These are phyloP conservation scores for Monosporascus sp. DNA, from an alignment of 2,329 filamentous ascomycete species.

Conservation along the genomic window DNA sequence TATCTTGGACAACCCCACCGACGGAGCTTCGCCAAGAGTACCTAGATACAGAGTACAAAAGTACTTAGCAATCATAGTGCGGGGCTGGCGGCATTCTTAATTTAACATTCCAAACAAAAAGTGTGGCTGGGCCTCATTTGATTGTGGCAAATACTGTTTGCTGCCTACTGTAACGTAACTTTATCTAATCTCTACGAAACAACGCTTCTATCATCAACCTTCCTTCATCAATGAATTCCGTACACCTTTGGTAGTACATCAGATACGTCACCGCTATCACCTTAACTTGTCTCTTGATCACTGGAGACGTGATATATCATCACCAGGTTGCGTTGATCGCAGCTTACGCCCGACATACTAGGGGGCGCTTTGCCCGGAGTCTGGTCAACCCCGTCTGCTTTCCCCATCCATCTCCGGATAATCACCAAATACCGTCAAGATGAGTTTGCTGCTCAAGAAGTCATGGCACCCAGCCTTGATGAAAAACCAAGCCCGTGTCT, in stretches of 20 bases:
- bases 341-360: no score
- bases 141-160: not conserved
- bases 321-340: no score
- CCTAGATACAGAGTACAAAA: not conserved
- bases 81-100: not conserved
- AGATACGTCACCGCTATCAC: no score
- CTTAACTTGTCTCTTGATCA: no score
- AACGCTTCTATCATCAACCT: not conserved
- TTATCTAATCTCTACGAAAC: not conserved
- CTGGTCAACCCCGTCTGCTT: not conserved
- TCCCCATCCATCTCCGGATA: not conserved
- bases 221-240: not conserved
- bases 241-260: no score
- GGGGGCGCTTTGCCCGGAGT: no score
- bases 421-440: not conserved
- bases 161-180: not conserved
- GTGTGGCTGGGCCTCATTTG: not conserved
- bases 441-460: conserved; percentile 1
- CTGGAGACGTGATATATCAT: no score
- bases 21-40: not conserved
- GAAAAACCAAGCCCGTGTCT: conserved; percentile 86
- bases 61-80: not conserved
- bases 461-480: conserved; percentile 26
- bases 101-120: not conserved
- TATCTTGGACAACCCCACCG: not conserved